Percentiles rank a stretch among this genome's conserved stretches.
Evolutionary conservation across 306 rosid genomes (phyloP).

Genomic region (Biancaea sappan): DNA sequence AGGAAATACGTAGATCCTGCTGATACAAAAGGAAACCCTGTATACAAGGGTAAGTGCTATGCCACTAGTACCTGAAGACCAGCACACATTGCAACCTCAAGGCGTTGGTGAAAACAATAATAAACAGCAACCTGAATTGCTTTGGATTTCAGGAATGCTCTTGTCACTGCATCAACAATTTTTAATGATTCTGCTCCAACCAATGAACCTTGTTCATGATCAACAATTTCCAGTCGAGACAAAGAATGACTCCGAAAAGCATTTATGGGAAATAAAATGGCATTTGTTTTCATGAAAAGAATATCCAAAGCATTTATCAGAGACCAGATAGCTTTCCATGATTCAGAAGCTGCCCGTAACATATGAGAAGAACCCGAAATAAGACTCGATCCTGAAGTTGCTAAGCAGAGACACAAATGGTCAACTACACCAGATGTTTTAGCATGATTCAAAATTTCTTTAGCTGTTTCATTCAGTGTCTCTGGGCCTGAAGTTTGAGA

Average conservation of each 20-base stretch:
- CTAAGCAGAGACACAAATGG: slow-evolving; percentile 76
- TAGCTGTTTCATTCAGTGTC: slow-evolving; percentile 48
- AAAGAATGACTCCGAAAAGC: slow-evolving; percentile 60
- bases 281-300: slow-evolving; percentile 52
- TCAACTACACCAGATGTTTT: slow-evolving; percentile 80
- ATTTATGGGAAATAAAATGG: slow-evolving; percentile 66
- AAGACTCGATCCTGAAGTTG: slow-evolving; percentile 80
- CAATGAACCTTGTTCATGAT: slow-evolving; percentile 54
- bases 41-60: slow-evolving; percentile 12
- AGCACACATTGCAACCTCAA: slow-evolving; percentile 73
- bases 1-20: slow-evolving; percentile 13
- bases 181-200: slow-evolving; percentile 61
- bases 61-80: slow-evolving; percentile 72
- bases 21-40: slow-evolving; percentile 11
- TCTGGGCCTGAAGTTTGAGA: slow-evolving; percentile 53
- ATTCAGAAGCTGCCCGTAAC: slow-evolving; percentile 87
- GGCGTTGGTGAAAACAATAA: slow-evolving; percentile 84
- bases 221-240: slow-evolving; percentile 50
- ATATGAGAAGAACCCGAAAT: slow-evolving; percentile 84
- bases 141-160: slow-evolving; percentile 77
- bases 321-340: slow-evolving; percentile 83
- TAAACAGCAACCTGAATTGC: slow-evolving; percentile 78
- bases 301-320: slow-evolving; percentile 71
- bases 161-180: slow-evolving; percentile 70
- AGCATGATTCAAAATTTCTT: slow-evolving; percentile 77